Evolutionary conservation across 1,139 yeast species (phyloP), one percentile per base, ranked within the genome.

Genomic region (Saccharomyces hybrid): DNA sequence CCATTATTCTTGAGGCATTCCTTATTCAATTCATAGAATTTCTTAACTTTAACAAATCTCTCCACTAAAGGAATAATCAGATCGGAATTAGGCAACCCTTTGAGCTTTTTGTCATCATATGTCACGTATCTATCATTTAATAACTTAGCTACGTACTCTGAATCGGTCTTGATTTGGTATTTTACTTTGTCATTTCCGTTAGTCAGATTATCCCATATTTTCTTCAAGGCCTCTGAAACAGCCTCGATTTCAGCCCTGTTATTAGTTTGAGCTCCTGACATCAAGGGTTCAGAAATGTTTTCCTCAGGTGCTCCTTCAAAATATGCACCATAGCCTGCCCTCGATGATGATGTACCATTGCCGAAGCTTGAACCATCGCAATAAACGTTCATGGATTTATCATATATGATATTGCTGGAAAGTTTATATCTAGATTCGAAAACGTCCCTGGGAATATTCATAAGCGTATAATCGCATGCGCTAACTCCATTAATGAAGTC

Each of bases 241-340:
- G 95, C 97, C 19, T 73, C 67, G 23, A 90, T 75, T 68, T 91
- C 97, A 1, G 95, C 95, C 48, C 90, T 73, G 62, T 87, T 91
- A 64, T 89, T 91, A 0, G 96, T 89, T 46, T 84, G 88, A 5
- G 70, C 70, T 1, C 73, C 78, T 1, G 72, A 73, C 2, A 52
- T 52, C 34, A 84, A 72, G 0, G 83, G 81, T 28, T 74, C 79
- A 1, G 82, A 75, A 3, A 75, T 72, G 66, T 86, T 86, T 48
- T 84, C 72, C 2, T 73, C 57, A 64, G 85, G 87, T 23, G 68
- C 67, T 0, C 64, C 70, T 0, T 89, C 91, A 66, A 79, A 88
- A 66, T 73, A 88, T 0, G 86, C 88, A 16, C 96, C 97, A 63
- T 78, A 82, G 0, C 96, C 96, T 0, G 89, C 88, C 9, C 66